Evolutionary conservation across 1,284 basidiomycete genomes (phyloP).

Genomic region (Ceratobasidium theobromae): DNA sequence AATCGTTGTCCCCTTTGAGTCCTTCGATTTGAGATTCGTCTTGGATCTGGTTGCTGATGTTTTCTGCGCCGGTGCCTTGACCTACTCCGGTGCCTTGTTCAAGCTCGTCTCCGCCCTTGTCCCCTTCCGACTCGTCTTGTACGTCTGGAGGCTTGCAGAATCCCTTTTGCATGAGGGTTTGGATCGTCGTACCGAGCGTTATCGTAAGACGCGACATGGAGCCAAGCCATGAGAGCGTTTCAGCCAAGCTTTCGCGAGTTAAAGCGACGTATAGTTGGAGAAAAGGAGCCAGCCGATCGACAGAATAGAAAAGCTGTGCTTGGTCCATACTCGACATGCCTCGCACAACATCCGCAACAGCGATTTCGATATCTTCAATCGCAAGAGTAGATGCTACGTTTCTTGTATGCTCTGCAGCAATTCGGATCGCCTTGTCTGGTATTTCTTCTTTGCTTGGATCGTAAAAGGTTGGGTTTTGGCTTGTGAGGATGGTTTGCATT

Average conservation of each 20-base stretch:
- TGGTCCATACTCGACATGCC: slow-evolving; percentile 4
- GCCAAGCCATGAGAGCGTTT: slow-evolving; percentile 68
- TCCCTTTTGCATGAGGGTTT: slow-evolving; percentile 78
- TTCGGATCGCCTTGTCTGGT: slow-evolving; percentile 22
- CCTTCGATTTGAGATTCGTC: slow-evolving; percentile 98
- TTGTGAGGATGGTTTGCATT: slow-evolving; percentile 11
- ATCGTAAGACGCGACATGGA: slow-evolving; percentile 83
- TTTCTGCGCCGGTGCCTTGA: slow-evolving; percentile 78
- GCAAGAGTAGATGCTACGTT: neutral
- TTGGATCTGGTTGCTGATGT: slow-evolving; percentile 90
- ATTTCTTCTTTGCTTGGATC: slow-evolving; percentile 39
- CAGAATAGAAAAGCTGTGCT: slow-evolving; percentile 34
- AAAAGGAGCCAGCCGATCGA: slow-evolving; percentile 62
- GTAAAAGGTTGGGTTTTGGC: neutral
- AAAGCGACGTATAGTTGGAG: slow-evolving; percentile 59
- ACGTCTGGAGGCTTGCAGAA: slow-evolving; percentile 87
- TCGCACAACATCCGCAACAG: neutral
- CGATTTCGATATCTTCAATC: neutral
- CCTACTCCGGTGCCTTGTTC: slow-evolving; percentile 82
- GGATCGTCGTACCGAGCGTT: slow-evolving; percentile 73
- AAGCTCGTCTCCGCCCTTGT: slow-evolving; percentile 54
- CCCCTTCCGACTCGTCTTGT: slow-evolving; percentile 53
- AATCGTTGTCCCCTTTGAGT: slow-evolving; percentile 70
- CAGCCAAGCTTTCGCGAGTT: slow-evolving; percentile 55
- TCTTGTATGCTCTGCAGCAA: slow-evolving; percentile 4